Evolutionary conservation across 31 red algal species (phyloP), one percentile per base, ranked within the genome.

Genomic region (Odonthalia washingtoniensis): DNA sequence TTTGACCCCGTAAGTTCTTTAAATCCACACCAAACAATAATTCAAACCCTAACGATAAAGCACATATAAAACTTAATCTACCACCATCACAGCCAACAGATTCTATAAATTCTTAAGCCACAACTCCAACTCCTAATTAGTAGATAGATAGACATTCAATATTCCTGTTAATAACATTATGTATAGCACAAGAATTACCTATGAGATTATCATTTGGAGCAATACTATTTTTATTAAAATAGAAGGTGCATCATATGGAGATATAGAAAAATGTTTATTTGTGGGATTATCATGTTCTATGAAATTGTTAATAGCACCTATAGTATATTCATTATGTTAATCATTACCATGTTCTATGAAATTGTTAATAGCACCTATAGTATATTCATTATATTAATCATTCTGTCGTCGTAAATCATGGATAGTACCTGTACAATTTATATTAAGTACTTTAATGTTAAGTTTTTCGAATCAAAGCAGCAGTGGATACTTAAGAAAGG

Each of bases 221-320:
- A 18, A 83, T 98, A 24, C 94, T 90, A 3, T 98, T 95, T 66
- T 63, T 98, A 33, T 81, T 98, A 24, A 95, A 95, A 78, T 81
- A 62, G 17, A 41, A 37, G 85, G 84, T 64, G n/a, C 64, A 0
- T 80, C 87, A 17, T 97, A 97, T 80, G 86, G 77, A 27, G 52
- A 65, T 30, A 75, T 98, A 27, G 96, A 86, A 30, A 33, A 84
- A 46, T 98, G 95, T 66, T 95, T 93, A 43, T n/a, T n/a, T n/a
- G n/a, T n/a, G n/a, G n/a, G n/a, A n/a, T n/a, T n/a, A n/a, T n/a
- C n/a, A n/a, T 98, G 95, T 42, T 91, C 93, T 43, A 61, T 98
- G n/a, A 98, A 98, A 85, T 85, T 98, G 2, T 52, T 93, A 33
- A 93, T 94, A 53, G 87, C 89, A 16, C 96, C 96, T 32, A 31